These are phyloP conservation scores for Eutrema yunnanense DNA, from an alignment of 345 rosid genomes.

Conservation along the genomic window DNA sequence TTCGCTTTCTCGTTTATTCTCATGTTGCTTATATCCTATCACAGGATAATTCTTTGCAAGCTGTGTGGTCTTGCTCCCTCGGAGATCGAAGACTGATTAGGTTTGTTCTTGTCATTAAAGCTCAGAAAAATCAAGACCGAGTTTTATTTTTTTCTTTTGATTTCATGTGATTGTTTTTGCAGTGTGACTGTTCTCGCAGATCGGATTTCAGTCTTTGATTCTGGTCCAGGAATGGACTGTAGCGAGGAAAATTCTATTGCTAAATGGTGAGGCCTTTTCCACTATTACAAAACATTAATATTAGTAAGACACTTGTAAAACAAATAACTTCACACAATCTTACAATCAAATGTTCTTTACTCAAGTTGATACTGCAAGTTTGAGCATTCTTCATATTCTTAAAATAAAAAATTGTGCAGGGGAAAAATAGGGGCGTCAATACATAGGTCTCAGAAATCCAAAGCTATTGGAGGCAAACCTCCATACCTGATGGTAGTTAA, in stretches of 20 bases:
- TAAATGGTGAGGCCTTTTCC: slow-evolving; percentile 43
- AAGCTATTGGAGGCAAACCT: slow-evolving; percentile 56
- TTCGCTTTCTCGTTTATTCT: background rate
- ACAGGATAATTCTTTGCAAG: slow-evolving; percentile 83
- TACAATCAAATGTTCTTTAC: too few species aligned
- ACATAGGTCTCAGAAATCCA: slow-evolving; percentile 41
- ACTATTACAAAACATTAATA: too few species aligned
- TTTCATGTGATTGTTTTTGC: slow-evolving; percentile 17
- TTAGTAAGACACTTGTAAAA: too few species aligned
- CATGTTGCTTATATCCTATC: slow-evolving; percentile 6
- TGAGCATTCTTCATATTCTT: background rate
- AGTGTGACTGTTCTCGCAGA: slow-evolving; percentile 45
- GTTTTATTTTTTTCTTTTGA: background rate
- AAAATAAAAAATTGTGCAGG: slow-evolving; percentile 31
- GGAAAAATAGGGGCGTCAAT: slow-evolving; percentile 73
- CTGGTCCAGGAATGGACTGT: slow-evolving; percentile 75
- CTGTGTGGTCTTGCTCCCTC: slow-evolving; percentile 46
- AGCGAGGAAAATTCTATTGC: slow-evolving; percentile 36
- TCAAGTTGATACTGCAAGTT: background rate
- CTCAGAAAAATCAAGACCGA: background rate
- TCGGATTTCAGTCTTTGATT: slow-evolving; percentile 55
- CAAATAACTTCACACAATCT: too few species aligned
- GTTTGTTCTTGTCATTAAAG: slow-evolving; percentile 25
- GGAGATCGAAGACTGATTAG: slow-evolving; percentile 45
- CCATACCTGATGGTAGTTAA: slow-evolving; percentile 55